Evolutionary conservation across 495 filamentous ascomycete species (phyloP).

Genomic region (Apiosordaria backusii): DNA sequence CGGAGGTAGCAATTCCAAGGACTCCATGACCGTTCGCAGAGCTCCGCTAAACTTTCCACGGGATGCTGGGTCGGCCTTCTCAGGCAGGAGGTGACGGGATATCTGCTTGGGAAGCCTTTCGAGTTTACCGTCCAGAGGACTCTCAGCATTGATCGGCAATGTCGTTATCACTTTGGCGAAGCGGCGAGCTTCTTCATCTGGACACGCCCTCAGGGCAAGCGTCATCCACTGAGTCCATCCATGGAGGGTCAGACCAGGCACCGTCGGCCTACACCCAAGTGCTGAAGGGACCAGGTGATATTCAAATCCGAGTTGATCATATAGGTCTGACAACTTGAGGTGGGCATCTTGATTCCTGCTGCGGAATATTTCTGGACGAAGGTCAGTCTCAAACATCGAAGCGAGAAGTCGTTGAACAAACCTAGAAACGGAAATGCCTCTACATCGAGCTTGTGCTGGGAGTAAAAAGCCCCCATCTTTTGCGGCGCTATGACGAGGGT

Average conservation of each 20-base stretch:
- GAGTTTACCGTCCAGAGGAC: conserved; percentile 59
- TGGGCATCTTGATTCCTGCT: conserved; percentile 26
- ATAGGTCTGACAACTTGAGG: conserved; percentile 59
- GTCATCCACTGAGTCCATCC: conserved; percentile 82
- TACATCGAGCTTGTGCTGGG: conserved; percentile 54
- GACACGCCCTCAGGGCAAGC: conserved; percentile 68
- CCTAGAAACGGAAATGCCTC: conserved; percentile 50
- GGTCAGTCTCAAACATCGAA: not conserved
- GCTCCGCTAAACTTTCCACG: conserved; percentile 28
- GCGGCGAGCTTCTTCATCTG: conserved; percentile 71
- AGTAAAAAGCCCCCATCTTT: conserved; percentile 79
- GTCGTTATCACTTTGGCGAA: conserved; percentile 67
- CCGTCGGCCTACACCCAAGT: conserved; percentile 55
- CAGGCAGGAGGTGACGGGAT: conserved; percentile 68
- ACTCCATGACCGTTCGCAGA: conserved; percentile 27
- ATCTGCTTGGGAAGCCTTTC: conserved; percentile 80
- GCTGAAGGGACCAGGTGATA: conserved; percentile 75
- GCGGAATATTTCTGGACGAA: conserved; percentile 12
- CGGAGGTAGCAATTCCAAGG: conserved; percentile 14
- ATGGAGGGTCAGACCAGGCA: conserved; percentile 72
- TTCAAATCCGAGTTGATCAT: conserved; percentile 69
- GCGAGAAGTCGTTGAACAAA: conserved; percentile 18
- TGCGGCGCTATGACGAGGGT: conserved; percentile 76
- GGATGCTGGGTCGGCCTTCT: conserved; percentile 27
- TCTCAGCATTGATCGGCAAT: conserved; percentile 63